A percentile compares a stretch with the other conserved stretches of the same genome.
Evolutionary conservation across 148 eudicot species (phyloP).

Genomic region (Rhododendron williamsianum): DNA sequence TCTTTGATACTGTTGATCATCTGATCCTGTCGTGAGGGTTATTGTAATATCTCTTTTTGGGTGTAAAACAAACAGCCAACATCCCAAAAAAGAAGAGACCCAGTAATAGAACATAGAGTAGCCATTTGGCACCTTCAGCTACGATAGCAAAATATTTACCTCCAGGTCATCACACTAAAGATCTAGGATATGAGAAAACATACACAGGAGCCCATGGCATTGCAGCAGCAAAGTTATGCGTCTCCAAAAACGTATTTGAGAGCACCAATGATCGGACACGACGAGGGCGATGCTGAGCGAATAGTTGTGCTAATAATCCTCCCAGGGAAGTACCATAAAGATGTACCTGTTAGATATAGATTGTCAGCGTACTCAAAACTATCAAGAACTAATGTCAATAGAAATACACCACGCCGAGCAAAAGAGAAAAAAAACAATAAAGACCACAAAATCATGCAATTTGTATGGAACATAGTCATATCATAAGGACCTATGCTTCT

Average conservation of each 20-base stretch:
- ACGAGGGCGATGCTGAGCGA: slow-evolving; percentile 94
- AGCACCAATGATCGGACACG: slow-evolving; percentile 88
- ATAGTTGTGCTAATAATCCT: slow-evolving; percentile 92
- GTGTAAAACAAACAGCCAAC: background rate
- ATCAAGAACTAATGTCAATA: background rate
- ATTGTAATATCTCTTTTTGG: background rate
- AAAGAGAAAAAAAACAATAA: background rate
- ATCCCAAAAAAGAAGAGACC: background rate
- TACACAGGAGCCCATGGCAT: slow-evolving; percentile 99
- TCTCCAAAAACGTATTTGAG: slow-evolving; percentile 91
- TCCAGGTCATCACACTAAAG: background rate
- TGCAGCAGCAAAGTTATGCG: slow-evolving; percentile 60
- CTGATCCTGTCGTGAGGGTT: background rate
- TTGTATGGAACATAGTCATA: background rate
- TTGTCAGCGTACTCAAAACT: slow-evolving; percentile 6
- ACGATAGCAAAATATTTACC: slow-evolving; percentile 1
- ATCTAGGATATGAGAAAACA: slow-evolving; percentile 20
- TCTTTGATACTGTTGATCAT: background rate
- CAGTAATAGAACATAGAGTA: background rate
- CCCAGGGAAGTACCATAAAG: slow-evolving; percentile 95
- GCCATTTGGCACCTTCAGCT: background rate
- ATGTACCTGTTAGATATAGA: slow-evolving; percentile 60
- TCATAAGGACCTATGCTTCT: background rate
- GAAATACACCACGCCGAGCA: background rate
- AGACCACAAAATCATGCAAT: background rate